phyloP scores from a whole-genome alignment of 306 rosid genomes.

The Corylus avellana region DNA sequence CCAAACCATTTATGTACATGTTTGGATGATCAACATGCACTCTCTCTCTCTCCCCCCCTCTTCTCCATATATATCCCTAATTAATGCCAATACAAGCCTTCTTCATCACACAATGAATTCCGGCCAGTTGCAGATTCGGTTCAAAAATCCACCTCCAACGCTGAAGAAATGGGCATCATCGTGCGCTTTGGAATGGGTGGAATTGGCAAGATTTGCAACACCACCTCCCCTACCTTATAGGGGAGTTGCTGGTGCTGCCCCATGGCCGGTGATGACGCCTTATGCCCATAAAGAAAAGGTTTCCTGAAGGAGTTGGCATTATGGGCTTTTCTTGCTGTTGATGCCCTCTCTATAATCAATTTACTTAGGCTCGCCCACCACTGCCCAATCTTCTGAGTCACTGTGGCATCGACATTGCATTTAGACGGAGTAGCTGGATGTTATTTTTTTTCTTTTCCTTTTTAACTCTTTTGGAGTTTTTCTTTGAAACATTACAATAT shows the following conservation, averaged over 20 bases:
- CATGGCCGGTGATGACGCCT: not conserved
- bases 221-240: not conserved
- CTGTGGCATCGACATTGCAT: too few relatives aligned
- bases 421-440: not conserved
- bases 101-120: not conserved
- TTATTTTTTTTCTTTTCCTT: not conserved
- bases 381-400: too few relatives aligned
- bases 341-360: constrained; percentile 5
- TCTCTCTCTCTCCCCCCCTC: too few relatives aligned
- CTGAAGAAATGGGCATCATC: not conserved
- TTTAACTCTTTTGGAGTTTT: too few relatives aligned
- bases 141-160: not conserved
- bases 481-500: too few relatives aligned
- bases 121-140: not conserved
- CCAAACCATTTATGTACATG: not conserved
- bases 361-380: not conserved
- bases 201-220: not conserved
- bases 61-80: too few relatives aligned
- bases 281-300: not conserved
- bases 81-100: not conserved
- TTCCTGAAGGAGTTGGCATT: not conserved
- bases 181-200: not conserved
- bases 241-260: not conserved
- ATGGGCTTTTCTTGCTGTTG: not conserved
- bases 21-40: too few relatives aligned